phyloP scores from a whole-genome alignment of 768 basidiomycete species.

The Kwoniella heveanensis region DNA sequence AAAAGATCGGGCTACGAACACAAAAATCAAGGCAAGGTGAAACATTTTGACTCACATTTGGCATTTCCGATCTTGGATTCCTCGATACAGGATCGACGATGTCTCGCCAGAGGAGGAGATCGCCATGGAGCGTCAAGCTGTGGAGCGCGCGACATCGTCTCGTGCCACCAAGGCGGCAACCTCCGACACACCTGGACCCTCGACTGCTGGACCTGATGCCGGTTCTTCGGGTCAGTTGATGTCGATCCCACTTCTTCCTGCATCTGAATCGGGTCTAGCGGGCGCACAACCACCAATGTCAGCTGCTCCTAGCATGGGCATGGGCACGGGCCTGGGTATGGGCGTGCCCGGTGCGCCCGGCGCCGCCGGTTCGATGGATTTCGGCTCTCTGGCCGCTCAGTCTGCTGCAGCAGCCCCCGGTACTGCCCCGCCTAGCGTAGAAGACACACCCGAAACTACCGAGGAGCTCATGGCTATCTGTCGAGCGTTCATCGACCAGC shows the following conservation, averaged over 20 bases:
- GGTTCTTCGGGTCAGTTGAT: not conserved
- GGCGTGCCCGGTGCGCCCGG: conserved; percentile 1
- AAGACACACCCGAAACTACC: conserved; percentile 58
- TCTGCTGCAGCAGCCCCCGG: not conserved
- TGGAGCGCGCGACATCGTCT: conserved; percentile 25
- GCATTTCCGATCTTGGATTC: conserved; percentile 1
- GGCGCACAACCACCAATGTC: not conserved
- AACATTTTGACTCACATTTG: not conserved
- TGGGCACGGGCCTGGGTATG: not conserved
- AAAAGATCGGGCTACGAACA: not conserved
- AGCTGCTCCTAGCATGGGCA: not conserved
- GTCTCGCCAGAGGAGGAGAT: conserved; percentile 58
- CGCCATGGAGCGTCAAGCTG: conserved; percentile 54
- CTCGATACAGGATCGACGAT: conserved; percentile 57
- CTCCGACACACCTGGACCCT: not conserved
- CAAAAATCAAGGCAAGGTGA: not conserved
- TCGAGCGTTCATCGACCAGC: conserved; percentile 65
- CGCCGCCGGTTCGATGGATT: conserved; percentile 11
- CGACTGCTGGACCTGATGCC: conserved; percentile 6
- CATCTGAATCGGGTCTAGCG: not conserved
- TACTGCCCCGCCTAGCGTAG: conserved; percentile 14
- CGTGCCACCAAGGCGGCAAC: conserved; percentile 4
- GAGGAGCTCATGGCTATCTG: conserved; percentile 66
- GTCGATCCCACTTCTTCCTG: not conserved
- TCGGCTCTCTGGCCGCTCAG: conserved; percentile 18